Evolutionary conservation across 2,329 filamentous ascomycete genomes (phyloP).

Genomic region (Aureobasidium sp.): DNA sequence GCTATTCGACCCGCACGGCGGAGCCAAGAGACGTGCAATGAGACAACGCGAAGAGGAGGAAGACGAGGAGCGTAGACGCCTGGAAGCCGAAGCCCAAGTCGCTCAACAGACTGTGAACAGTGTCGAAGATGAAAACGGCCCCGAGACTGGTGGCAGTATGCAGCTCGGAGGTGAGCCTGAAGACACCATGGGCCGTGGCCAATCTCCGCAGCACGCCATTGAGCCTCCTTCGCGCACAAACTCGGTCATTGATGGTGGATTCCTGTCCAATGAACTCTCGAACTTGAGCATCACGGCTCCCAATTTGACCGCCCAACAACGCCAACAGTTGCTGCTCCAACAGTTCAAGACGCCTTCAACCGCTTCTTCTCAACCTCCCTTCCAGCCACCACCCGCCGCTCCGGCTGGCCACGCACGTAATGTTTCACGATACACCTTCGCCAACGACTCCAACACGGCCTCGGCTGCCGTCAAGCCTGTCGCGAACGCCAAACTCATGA

Average conservation of each 20-base stretch:
- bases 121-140: constrained; percentile 59
- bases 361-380: constrained; percentile 24
- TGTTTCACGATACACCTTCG: constrained; percentile 79
- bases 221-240: constrained; percentile 62
- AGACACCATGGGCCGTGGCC: constrained; percentile 51
- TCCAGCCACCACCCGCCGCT: constrained; percentile 2
- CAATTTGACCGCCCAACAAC: constrained; percentile 71
- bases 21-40: constrained; percentile 69
- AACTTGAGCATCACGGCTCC: constrained; percentile 49
- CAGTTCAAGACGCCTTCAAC: constrained; percentile 44
- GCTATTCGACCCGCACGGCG: constrained; percentile 74
- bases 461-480: constrained; percentile 62
- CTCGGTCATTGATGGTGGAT: constrained; percentile 24
- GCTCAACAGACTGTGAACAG: constrained; percentile 33
- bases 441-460: constrained; percentile 58
- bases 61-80: constrained; percentile 45
- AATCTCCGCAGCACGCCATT: constrained; percentile 56
- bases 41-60: constrained; percentile 53
- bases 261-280: constrained; percentile 30
- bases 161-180: constrained; percentile 91
- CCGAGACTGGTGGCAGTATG: constrained; percentile 68
- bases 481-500: constrained; percentile 72
- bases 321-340: constrained; percentile 58
- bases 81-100: constrained; percentile 47
- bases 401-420: constrained; percentile 64